Evolutionary conservation across 2,329 filamentous ascomycete genomes (phyloP).

Genomic region (Lizonia empirigonia): DNA sequence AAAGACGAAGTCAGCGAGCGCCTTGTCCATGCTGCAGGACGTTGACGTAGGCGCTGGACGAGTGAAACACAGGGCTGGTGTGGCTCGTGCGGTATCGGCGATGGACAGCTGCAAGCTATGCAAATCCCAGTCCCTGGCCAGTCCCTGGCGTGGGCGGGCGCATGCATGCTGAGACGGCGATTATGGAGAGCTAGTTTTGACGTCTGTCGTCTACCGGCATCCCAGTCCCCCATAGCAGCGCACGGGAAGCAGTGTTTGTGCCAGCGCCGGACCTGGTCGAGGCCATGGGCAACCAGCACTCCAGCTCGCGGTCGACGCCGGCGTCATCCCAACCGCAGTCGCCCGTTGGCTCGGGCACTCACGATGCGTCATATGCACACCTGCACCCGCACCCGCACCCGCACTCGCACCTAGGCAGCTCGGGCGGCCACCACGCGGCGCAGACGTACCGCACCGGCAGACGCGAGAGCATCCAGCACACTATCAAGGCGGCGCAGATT

Average conservation of each 20-base stretch:
- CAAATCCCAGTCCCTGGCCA: conserved; percentile 27
- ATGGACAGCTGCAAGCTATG: conserved; percentile 23
- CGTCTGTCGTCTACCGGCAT: conserved; percentile 3
- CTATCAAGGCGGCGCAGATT: conserved; percentile 46
- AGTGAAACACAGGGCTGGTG: too few species aligned
- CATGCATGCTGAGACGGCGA: conserved; percentile 26
- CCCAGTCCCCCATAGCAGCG: not conserved
- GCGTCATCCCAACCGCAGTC: conserved; percentile 33
- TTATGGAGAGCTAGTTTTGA: conserved; percentile 21
- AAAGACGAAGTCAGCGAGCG: conserved; percentile 34
- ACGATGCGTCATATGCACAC: conserved; percentile 15
- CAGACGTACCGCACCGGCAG: conserved; percentile 39
- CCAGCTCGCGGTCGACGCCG: conserved; percentile 29
- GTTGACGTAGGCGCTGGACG: not conserved
- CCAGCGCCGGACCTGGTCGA: conserved; percentile 11
- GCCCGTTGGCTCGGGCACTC: conserved; percentile 22
- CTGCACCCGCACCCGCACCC: conserved; percentile 13
- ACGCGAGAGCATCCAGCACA: conserved; percentile 49
- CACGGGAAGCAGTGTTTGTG: not conserved
- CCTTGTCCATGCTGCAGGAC: conserved; percentile 36
- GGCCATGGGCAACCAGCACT: conserved; percentile 46
- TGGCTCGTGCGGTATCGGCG: conserved; percentile 31
- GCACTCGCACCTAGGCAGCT: conserved; percentile 13
- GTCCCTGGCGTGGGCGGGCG: too few species aligned
- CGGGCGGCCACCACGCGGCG: conserved; percentile 14